These are phyloP conservation scores for Phytophthora citrophthora DNA, from an alignment of 352 stramenopile genomes.

Conservation along the genomic window DNA sequence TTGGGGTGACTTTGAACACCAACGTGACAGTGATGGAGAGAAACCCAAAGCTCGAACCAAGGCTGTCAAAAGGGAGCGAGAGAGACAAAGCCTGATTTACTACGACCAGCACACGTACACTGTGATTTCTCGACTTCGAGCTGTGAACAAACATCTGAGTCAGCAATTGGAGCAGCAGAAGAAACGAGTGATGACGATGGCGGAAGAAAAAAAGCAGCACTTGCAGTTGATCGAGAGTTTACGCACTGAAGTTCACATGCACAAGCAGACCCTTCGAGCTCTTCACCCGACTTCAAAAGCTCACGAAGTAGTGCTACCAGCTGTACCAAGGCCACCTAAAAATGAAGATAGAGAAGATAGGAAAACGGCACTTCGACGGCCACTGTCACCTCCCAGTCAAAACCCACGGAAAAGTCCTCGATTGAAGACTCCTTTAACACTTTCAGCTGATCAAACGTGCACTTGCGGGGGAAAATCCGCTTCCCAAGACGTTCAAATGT, in stretches of 20 bases:
- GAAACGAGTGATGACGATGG: constrained; percentile 48
- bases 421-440: background rate
- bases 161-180: constrained; percentile 58
- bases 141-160: constrained; percentile 53
- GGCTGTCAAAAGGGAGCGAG: constrained; percentile 8
- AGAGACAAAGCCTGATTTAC: constrained; percentile 28
- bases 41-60: constrained; percentile 7
- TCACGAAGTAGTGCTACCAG: constrained; percentile 13
- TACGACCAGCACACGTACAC: constrained; percentile 70
- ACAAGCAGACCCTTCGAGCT: constrained; percentile 57
- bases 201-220: constrained; percentile 63
- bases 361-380: constrained; percentile 1
- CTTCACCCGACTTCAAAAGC: constrained; percentile 24
- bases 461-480: constrained; percentile 7
- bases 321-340: constrained; percentile 14
- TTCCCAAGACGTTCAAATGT: constrained; percentile 27
- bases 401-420: constrained; percentile 15
- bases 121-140: constrained; percentile 53
- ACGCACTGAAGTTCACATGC: constrained; percentile 45
- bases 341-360: constrained; percentile 4
- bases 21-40: constrained; percentile 1
- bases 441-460: constrained; percentile 8
- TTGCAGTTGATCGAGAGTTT: constrained; percentile 47
- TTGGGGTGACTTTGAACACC: background rate
- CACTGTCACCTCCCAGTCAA: constrained; percentile 9